Evolutionary conservation across 345 rosid species (phyloP).

Genomic region (Litchi chinensis): DNA sequence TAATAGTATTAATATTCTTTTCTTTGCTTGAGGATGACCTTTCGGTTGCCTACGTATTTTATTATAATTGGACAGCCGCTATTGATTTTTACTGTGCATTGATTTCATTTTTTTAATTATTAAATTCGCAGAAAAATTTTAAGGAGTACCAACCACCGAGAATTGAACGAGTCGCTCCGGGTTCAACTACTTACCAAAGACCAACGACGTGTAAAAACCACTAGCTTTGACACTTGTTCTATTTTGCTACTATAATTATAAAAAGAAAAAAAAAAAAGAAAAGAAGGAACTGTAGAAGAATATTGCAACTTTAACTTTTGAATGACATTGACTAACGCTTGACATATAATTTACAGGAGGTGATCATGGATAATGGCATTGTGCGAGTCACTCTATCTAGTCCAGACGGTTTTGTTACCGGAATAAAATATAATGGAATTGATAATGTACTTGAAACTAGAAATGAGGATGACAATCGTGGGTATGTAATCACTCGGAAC

Average conservation of each 20-base stretch:
- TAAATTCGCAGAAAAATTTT: constrained; percentile 18
- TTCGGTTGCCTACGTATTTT: constrained; percentile 1
- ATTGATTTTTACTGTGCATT: neutral
- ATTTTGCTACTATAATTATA: neutral
- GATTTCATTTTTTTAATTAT: neutral
- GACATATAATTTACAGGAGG: constrained; percentile 43
- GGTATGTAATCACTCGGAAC: constrained; percentile 40
- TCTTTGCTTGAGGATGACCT: neutral
- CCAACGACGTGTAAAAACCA: constrained; percentile 25
- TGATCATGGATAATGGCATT: constrained; percentile 63
- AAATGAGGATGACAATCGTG: constrained; percentile 43
- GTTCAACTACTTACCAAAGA: constrained; percentile 19
- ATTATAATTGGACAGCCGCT: neutral
- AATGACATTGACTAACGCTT: neutral
- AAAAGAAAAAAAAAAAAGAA: no score
- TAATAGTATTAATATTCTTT: neutral
- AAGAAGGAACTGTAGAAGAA: neutral
- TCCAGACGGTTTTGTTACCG: constrained; percentile 63
- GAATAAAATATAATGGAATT: constrained; percentile 62
- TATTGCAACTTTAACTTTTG: neutral
- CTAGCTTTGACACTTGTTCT: neutral
- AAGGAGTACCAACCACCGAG: neutral
- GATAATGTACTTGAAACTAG: constrained; percentile 53
- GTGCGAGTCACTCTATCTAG: constrained; percentile 56
- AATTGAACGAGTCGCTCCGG: neutral